phyloP scores from a whole-genome alignment of 2,329 filamentous ascomycete genomes.

The Zopfia rhizophila region DNA sequence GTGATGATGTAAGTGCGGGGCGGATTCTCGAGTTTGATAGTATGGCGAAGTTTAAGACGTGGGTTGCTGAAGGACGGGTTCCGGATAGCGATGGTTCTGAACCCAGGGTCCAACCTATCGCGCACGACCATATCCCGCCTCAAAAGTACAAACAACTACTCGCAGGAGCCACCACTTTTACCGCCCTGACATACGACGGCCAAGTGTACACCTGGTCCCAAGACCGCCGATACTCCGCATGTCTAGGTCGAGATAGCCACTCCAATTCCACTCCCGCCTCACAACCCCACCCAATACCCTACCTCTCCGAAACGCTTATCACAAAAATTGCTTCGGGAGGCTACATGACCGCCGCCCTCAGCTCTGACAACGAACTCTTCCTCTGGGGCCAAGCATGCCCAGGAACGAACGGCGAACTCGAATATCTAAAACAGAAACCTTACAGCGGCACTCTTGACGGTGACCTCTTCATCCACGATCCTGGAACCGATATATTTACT shows the following conservation, averaged over 20 bases:
- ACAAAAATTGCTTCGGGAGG: conserved; percentile 40
- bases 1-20: no score
- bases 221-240: conserved; percentile 37
- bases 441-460: no score
- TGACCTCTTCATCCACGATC: conserved; percentile 5
- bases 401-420: conserved; percentile 27
- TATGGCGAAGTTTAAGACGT: no score
- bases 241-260: conserved; percentile 30
- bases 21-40: no score
- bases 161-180: conserved; percentile 36
- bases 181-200: conserved; percentile 26
- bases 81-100: no score
- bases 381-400: conserved; percentile 46
- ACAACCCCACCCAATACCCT: conserved; percentile 27
- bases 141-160: conserved; percentile 3
- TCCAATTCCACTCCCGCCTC: background rate
- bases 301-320: conserved; percentile 37
- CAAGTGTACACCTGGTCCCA: conserved; percentile 33
- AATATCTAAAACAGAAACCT: conserved; percentile 20
- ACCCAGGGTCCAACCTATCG: background rate
- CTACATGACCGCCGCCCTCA: conserved; percentile 43
- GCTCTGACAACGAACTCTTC: conserved; percentile 43
- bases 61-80: no score
- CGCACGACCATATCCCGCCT: background rate
- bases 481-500: background rate